Evolutionary conservation across 345 rosid genomes (phyloP), one percentile per base, ranked within the genome.

Genomic region (Populus simonii): DNA sequence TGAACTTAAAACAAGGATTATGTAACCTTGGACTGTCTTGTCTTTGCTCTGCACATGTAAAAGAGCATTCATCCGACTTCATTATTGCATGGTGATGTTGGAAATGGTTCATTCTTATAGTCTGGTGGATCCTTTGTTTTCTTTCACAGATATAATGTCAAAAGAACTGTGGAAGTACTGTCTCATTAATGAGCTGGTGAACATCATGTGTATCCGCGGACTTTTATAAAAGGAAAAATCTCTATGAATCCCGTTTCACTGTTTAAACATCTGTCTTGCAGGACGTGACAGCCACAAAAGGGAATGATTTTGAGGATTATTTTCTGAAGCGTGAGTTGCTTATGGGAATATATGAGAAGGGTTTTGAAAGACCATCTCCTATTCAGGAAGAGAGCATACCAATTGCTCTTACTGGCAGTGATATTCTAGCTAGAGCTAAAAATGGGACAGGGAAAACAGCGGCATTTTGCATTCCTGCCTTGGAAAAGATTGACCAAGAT

Each of bases 301-400:
- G 99, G 80, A 96, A 96, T 71, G 99, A 96, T 78, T 96, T 96
- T 47, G 99, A 96, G 88, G 99, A 96, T 84, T 96, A 96, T 83
- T 96, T 94, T 85, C 87, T 96, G 78, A 96, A 96, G 82, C 91
- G 97, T 8, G 97, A 94, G 84, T 88, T 96, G 73, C 91, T 96
- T 23, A 96, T 91, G 94, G 99, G 98, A 74, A 96, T 96, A 33
- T 96, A 92, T 74, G 99, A 96, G 86, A 96, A 96, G 83, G 99
- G 99, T 27, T 96, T 96, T 82, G 98, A 96, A 88, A 89, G 97
- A 79, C 99, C 99, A 43, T 96, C 99, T 77, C 99, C 99, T 9
- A 94, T 96, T 78, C 99, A 96, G 79, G 99, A 96, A 89, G 99
- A 96, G 89, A 96, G 99, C 83, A 96, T 96, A 85, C 99, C 99